Percentiles rank a stretch among this genome's conserved stretches.
These are phyloP conservation scores for Nicotiana rustica DNA, from an alignment of 305 asterid species.

Conservation along the genomic window DNA sequence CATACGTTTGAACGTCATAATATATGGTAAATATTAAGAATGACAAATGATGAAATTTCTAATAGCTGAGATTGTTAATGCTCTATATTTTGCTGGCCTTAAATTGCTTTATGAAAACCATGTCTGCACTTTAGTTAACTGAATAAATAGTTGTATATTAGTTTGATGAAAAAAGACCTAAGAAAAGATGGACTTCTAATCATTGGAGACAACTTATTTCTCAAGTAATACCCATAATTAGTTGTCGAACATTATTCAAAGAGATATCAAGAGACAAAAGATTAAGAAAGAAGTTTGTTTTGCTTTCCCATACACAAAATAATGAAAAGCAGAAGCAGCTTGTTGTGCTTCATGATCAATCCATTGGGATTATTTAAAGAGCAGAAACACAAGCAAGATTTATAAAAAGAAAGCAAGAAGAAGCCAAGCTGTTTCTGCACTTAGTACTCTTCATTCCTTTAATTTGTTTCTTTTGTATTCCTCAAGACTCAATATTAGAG, in stretches of 20 bases:
- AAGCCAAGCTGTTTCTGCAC: neutral
- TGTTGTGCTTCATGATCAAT: neutral
- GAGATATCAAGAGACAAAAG: neutral
- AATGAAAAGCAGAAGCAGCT: neutral
- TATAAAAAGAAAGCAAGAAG: neutral
- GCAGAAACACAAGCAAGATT: neutral
- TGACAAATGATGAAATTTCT: neutral
- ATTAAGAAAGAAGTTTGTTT: slow-evolving; percentile 27
- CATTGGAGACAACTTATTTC: slow-evolving; percentile 32
- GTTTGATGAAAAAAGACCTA: neutral
- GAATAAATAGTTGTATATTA: slow-evolving; percentile 10
- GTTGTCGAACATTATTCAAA: slow-evolving; percentile 30
- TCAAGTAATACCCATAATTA: slow-evolving; percentile 29
- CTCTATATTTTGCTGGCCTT: slow-evolving; percentile 8
- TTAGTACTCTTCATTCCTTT: neutral
- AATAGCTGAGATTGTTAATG: too few relatives aligned
- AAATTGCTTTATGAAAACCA: neutral
- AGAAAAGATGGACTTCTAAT: neutral
- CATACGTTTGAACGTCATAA: neutral
- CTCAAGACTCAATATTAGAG: neutral
- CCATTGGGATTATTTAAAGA: neutral
- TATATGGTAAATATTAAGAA: neutral
- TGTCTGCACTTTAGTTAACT: slow-evolving; percentile 1
- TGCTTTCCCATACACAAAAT: slow-evolving; percentile 21
- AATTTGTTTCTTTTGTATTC: neutral